Evolutionary conservation across 768 basidiomycete species (phyloP), one percentile per base, ranked within the genome.

Genomic region (Lactarius vividus): DNA sequence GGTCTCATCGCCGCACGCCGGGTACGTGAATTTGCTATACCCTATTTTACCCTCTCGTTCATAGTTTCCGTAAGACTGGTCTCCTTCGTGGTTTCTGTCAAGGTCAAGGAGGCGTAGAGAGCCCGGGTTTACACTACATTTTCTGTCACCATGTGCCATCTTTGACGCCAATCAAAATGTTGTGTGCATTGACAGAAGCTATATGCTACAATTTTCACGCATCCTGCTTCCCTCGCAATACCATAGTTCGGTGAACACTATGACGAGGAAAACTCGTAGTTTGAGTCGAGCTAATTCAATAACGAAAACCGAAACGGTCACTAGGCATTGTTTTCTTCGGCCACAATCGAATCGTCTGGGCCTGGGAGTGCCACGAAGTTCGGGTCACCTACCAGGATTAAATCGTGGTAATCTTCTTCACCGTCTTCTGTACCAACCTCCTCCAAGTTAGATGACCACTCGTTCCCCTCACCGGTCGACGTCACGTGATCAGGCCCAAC

Each of bases 71-170:
- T 71, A 91, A 91, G 86, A 98, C 96, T 78, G 96, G 96, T 96
- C 88, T 98, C 74, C 84, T 98, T 74, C 92, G 96, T 75, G 96
- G 96, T 91, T n/a, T 94, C 96, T 61, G 91, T 94, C 91, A 96
- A 93, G 81, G 91, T 93, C 88, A 95, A 96, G 88, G 94, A 94
- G 76, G 86, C 91, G 69, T 93, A 85, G 76, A 63, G 40, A 28
- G 31, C 33, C 40, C 31, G 53, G 20, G 20, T 37, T 26, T 46
- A 63, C 39, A 29, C 28, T 57, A 59, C 58, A 63, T 39, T 28
- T 44, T 56, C 42, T 55, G 29, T 29, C 59, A 57, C 61, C 33
- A 33, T 62, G 40, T 58, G 56, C 49, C 37, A 58, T 26, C 39
- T 42, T 29, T 42, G 18, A 53, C 39, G 39, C 61, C 49, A 33